phyloP scores from a whole-genome alignment of 805 yeast species.

The Priceomyces melissophilus region DNA sequence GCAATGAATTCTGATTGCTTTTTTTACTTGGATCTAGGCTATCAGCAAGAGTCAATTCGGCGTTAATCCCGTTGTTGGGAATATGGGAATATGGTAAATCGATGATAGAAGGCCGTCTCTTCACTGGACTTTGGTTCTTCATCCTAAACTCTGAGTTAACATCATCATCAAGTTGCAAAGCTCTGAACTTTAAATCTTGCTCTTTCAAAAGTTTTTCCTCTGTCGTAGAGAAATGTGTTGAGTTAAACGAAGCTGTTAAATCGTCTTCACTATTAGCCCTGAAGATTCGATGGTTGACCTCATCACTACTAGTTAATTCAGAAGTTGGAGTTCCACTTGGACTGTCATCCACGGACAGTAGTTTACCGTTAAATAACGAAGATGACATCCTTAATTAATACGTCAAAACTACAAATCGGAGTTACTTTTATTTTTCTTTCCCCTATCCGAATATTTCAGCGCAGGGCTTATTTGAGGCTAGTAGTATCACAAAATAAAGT shows the following conservation, averaged over 20 bases:
- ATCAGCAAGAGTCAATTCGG: too few species aligned
- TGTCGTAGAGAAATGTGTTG: constrained; percentile 60
- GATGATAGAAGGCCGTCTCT: constrained; percentile 36
- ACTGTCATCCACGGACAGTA: too few species aligned
- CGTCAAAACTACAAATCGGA: too few species aligned
- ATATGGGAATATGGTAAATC: constrained; percentile 28
- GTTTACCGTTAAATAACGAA: too few species aligned
- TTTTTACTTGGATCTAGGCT: too few species aligned
- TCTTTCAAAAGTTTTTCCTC: constrained; percentile 64
- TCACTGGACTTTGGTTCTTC: constrained; percentile 7
- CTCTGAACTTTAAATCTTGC: constrained; percentile 63
- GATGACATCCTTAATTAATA: too few species aligned
- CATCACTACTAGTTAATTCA: too few species aligned
- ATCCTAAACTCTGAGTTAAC: not conserved
- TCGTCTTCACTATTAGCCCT: constrained; percentile 19
- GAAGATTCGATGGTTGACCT: not conserved
- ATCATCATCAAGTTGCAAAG: constrained; percentile 46
- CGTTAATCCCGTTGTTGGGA: not conserved
- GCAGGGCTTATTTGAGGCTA: too few species aligned
- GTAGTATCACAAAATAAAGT: too few species aligned
- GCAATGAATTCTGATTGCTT: constrained; percentile 15
- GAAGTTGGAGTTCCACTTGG: too few species aligned
- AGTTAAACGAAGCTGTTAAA: constrained; percentile 29
- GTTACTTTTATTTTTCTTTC: too few species aligned
- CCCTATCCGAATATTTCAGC: too few species aligned